These are phyloP conservation scores for Isochrysis galbana DNA, from an alignment of 78 protist species.

Conservation along the genomic window DNA sequence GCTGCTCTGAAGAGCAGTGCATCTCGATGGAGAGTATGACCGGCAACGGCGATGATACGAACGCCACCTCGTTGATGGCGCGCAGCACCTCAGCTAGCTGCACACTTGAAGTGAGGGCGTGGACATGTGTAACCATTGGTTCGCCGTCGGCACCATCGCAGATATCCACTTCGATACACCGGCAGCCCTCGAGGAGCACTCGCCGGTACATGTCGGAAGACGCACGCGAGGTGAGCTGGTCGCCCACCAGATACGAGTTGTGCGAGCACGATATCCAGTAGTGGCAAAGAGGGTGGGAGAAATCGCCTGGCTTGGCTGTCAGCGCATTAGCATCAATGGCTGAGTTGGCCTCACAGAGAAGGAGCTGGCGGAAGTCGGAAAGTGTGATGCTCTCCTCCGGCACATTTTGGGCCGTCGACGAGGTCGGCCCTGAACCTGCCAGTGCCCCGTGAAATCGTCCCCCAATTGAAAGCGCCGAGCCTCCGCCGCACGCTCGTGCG, in stretches of 20 bases:
- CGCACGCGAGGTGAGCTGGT: conserved; percentile 75
- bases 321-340: background rate
- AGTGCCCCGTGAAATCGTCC: too few relatives aligned
- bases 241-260: conserved; percentile 86
- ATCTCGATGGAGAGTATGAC: conserved; percentile 28
- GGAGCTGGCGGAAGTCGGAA: background rate
- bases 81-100: background rate
- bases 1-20: conserved; percentile 55
- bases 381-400: background rate
- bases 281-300: conserved; percentile 56
- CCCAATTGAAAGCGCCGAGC: too few relatives aligned
- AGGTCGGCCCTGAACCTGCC: too few relatives aligned
- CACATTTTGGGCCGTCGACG: too few relatives aligned
- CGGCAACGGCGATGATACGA: background rate
- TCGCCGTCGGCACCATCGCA: conserved; percentile 89
- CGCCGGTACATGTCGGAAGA: conserved; percentile 23
- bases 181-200: conserved; percentile 39
- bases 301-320: background rate
- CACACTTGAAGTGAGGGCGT: conserved; percentile 77
- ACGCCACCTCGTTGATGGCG: background rate
- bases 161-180: conserved; percentile 66
- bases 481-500: background rate
- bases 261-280: conserved; percentile 81
- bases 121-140: conserved; percentile 89
- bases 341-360: background rate